Evolutionary conservation across 306 rosid species (phyloP).

Genomic region (Acacia melanoxylon): DNA sequence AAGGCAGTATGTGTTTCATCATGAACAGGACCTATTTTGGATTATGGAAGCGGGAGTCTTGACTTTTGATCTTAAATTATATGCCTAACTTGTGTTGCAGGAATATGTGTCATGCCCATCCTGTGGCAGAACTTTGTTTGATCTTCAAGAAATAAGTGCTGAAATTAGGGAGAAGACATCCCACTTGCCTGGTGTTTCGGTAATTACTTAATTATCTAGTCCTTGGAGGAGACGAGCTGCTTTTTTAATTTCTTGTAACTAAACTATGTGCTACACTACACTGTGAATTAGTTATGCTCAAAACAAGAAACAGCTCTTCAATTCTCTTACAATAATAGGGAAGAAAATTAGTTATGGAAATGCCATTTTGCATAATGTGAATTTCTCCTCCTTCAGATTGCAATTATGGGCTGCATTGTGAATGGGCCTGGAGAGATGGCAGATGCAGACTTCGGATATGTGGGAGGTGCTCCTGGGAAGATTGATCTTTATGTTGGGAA

Average conservation of each 20-base stretch:
- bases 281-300: not conserved
- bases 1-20: constrained; percentile 59
- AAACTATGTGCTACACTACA: not conserved
- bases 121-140: constrained; percentile 97
- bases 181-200: constrained; percentile 97
- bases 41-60: constrained; percentile 28
- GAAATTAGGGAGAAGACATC: constrained; percentile 90
- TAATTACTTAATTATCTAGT: constrained; percentile 38
- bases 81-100: constrained; percentile 50
- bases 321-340: not conserved
- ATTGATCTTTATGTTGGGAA: constrained; percentile 98
- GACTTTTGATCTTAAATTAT: not conserved
- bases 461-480: constrained; percentile 98
- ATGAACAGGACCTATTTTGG: constrained; percentile 7
- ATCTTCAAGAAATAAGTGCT: constrained; percentile 97
- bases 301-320: constrained; percentile 4
- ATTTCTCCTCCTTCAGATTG: constrained; percentile 59
- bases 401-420: constrained; percentile 99
- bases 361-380: not conserved
- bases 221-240: constrained; percentile 44
- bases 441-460: constrained; percentile 99
- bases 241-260: not conserved
- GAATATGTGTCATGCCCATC: constrained; percentile 99
- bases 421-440: constrained; percentile 99
- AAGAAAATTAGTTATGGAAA: not conserved